phyloP scores from a whole-genome alignment of 2,329 filamentous ascomycete genomes.

The Colletotrichum sidae region DNA sequence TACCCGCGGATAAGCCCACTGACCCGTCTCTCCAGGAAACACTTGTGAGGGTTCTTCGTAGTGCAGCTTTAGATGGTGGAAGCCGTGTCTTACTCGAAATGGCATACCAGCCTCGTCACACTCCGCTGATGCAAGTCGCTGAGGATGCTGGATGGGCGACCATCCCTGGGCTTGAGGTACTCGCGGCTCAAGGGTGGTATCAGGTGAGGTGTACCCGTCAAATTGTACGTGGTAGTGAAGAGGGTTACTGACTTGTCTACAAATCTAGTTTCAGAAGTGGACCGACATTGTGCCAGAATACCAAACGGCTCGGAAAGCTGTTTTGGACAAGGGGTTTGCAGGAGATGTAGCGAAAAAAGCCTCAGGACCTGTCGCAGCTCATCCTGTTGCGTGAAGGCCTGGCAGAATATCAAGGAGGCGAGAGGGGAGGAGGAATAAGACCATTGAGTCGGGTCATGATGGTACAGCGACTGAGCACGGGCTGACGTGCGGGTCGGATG shows the following conservation, averaged over 20 bases:
- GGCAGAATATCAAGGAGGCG: too few relatives aligned
- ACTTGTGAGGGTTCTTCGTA: conserved; percentile 65
- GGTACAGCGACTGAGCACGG: too few relatives aligned
- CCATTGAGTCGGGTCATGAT: too few relatives aligned
- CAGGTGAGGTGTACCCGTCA: conserved; percentile 68
- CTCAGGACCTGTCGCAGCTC: too few relatives aligned
- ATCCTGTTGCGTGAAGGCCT: too few relatives aligned
- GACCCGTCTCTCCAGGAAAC: conserved; percentile 76
- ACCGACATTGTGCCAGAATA: conserved; percentile 83
- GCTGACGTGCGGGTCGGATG: too few relatives aligned
- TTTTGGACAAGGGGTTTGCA: conserved; percentile 43
- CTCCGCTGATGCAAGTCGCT: conserved; percentile 86
- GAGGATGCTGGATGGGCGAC: conserved; percentile 82
- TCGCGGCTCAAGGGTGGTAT: conserved; percentile 89
- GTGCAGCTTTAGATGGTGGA: conserved; percentile 51
- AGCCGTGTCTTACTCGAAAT: conserved; percentile 84
- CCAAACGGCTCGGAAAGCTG: conserved; percentile 72
- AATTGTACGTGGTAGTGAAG: not conserved
- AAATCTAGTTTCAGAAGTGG: conserved; percentile 80
- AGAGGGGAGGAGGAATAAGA: too few relatives aligned
- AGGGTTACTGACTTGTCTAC: conserved; percentile 40
- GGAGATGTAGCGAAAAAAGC: not conserved
- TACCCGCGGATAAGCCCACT: conserved; percentile 88
- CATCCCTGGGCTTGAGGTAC: conserved; percentile 87
- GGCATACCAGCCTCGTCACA: conserved; percentile 92